These are phyloP conservation scores for Ustilaginoidea virens DNA, from an alignment of 2,329 filamentous ascomycete genomes.

Conservation along the genomic window DNA sequence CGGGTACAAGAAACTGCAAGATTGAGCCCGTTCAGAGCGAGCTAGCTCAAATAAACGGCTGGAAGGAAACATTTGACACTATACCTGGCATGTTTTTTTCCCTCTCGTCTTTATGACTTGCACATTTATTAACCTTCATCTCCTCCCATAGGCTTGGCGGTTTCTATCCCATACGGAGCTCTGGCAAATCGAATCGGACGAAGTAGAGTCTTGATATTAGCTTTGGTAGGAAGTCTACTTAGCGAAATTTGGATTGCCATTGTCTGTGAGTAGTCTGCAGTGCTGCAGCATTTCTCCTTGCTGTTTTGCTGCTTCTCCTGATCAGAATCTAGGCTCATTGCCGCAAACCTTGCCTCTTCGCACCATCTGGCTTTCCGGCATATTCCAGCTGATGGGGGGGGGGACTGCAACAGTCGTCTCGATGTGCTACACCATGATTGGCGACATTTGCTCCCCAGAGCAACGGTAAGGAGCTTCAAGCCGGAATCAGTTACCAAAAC, in stretches of 20 bases:
- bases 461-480: slow-evolving; percentile 2
- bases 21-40: slow-evolving; percentile 7
- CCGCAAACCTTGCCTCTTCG: slow-evolving; percentile 5
- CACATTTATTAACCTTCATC: too few species aligned
- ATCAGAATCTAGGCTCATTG: slow-evolving; percentile 2
- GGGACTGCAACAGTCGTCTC: slow-evolving; percentile 4
- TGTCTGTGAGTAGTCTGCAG: slow-evolving; percentile 4
- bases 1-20: slow-evolving; percentile 2
- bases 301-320: background rate
- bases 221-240: slow-evolving; percentile 6
- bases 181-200: slow-evolving; percentile 8
- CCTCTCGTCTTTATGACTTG: too few species aligned
- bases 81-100: too few species aligned
- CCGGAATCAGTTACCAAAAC: too few species aligned
- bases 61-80: slow-evolving; percentile 6
- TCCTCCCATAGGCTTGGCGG: slow-evolving; percentile 5
- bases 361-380: slow-evolving; percentile 7
- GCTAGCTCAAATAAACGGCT: slow-evolving; percentile 7
- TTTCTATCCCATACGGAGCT: slow-evolving; percentile 7
- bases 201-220: slow-evolving; percentile 7
- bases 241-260: slow-evolving; percentile 7
- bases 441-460: slow-evolving; percentile 7
- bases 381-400: slow-evolving; percentile 7
- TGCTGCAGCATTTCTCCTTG: too few species aligned
- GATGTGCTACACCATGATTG: slow-evolving; percentile 6